Base-by-base conservation (phyloP, 2,329 filamentous ascomycete genomes). In the Talaromyces sp. region DNA sequence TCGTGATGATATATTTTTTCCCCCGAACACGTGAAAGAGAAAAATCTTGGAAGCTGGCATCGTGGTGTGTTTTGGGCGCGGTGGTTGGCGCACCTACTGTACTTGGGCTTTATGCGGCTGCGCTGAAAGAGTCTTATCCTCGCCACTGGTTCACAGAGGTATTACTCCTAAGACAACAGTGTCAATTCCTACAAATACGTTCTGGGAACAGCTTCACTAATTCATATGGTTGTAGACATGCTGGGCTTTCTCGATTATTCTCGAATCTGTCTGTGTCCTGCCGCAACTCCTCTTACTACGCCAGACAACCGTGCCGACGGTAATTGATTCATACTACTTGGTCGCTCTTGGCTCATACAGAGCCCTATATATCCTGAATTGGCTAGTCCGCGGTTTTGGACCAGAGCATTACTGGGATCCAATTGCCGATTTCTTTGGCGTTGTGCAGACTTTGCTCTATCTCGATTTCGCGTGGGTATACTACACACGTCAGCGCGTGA, bases 381-480 rank as follows among this genome's bases (percentile, higher is more conserved):
- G 94, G 94, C 89, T 97, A 70, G 81, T 86, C 67, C 87, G 91
- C 66, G 78, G 87, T 24, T 87, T 90, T 71, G 81, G 83, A 10
- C 81, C 83, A 35, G 85, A 87, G 70, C 76, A 80, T 49, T 81
- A 83, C 68, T 87, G 88, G 67, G 89, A 93, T 71, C 84, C 87
- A 3, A 86, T 94, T 10, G 89, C 91, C 8, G 87, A 95, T 74
- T 86, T 96, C 67, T 97, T 96, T 73, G 94, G 94, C 64, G 81
- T 96, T 66, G 83, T 98, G 31, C 94, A 98, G 80, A 97, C 93
- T 0, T 88, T 90, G 1, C 86, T 97, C 50, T 97, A 97, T 78
- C 76, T 93, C 70, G 94, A 98, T 79, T 98, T 98, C 75, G 93
- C 92, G 41, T 97, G 93, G 93, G 93, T 98, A 1, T 98, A 98